Evolutionary conservation across 2,329 filamentous ascomycete species (phyloP).

Genomic region (Stenocarpella maydis): DNA sequence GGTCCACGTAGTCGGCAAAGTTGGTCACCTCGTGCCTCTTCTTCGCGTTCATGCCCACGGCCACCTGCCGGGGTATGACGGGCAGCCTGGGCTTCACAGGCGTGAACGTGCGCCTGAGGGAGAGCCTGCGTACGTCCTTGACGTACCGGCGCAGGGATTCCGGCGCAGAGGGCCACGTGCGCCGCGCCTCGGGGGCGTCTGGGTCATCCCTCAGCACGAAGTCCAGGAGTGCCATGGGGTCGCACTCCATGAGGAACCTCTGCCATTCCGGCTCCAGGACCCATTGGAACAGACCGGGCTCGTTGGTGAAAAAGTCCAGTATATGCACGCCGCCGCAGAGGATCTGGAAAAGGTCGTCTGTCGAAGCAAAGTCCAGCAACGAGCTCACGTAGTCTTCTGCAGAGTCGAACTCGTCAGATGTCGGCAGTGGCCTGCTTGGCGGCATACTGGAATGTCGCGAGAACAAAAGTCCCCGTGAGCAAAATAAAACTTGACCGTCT

Average conservation of each 20-base stretch:
- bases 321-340: conserved; percentile 98
- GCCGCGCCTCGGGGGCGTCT: conserved; percentile 43
- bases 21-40: conserved; percentile 93
- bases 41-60: conserved; percentile 94
- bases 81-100: conserved; percentile 55
- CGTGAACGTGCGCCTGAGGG: conserved; percentile 69
- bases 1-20: conserved; percentile 85
- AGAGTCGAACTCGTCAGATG: conserved; percentile 72
- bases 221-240: conserved; percentile 80
- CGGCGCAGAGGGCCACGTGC: conserved; percentile 49
- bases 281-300: conserved; percentile 81
- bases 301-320: conserved; percentile 90
- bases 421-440: conserved; percentile 69
- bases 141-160: conserved; percentile 76
- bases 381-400: conserved; percentile 81
- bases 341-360: conserved; percentile 80
- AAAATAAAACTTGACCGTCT: neutral
- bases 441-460: conserved; percentile 49
- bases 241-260: conserved; percentile 73
- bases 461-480: neutral
- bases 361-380: conserved; percentile 78
- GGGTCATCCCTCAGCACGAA: conserved; percentile 83
- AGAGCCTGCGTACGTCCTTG: conserved; percentile 72
- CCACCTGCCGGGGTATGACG: conserved; percentile 73
- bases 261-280: conserved; percentile 85